Conservation (phyloP, 805 yeast genomes). For the Dipodascopsis uninucleata region DNA sequence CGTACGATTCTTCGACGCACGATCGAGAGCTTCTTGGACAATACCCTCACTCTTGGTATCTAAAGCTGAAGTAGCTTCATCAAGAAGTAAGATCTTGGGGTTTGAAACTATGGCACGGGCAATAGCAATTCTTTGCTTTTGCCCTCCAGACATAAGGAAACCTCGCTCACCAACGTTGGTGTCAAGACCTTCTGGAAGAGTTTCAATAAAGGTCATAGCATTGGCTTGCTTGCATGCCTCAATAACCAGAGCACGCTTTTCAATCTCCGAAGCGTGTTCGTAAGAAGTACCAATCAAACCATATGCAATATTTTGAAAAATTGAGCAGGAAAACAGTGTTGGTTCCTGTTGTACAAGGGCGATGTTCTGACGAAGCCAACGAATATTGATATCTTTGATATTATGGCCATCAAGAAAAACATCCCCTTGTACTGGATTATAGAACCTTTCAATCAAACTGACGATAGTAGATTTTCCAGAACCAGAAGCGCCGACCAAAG, state of each 20-base stretch:
- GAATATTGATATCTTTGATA: conserved; percentile 64
- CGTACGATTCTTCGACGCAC: conserved; percentile 38
- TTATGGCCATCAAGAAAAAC: conserved; percentile 83
- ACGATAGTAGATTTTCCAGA: conserved; percentile 90
- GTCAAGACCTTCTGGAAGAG: conserved; percentile 52
- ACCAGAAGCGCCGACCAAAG: conserved; percentile 93
- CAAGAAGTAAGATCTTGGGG: conserved; percentile 55
- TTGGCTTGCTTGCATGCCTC: conserved; percentile 52
- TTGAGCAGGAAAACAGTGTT: conserved; percentile 83
- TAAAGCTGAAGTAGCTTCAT: conserved; percentile 66
- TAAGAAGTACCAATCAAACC: conserved; percentile 47
- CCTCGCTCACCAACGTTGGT: conserved; percentile 52
- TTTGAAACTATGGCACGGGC: conserved; percentile 56
- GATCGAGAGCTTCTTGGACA: conserved; percentile 50
- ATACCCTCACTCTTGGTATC: conserved; percentile 60
- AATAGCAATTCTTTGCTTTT: conserved; percentile 59
- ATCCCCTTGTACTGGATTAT: conserved; percentile 71
- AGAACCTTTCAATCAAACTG: conserved; percentile 80
- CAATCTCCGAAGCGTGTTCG: conserved; percentile 37
- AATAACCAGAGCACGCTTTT: conserved; percentile 38
- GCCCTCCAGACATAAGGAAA: conserved; percentile 66
- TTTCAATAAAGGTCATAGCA: conserved; percentile 47
- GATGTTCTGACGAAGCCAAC: conserved; percentile 66
- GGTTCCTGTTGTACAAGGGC: conserved; percentile 98
- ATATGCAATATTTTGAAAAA: conserved; percentile 73